phyloP scores from a whole-genome alignment of 2,329 filamentous ascomycete genomes.

The Colletotrichum graminicola region DNA sequence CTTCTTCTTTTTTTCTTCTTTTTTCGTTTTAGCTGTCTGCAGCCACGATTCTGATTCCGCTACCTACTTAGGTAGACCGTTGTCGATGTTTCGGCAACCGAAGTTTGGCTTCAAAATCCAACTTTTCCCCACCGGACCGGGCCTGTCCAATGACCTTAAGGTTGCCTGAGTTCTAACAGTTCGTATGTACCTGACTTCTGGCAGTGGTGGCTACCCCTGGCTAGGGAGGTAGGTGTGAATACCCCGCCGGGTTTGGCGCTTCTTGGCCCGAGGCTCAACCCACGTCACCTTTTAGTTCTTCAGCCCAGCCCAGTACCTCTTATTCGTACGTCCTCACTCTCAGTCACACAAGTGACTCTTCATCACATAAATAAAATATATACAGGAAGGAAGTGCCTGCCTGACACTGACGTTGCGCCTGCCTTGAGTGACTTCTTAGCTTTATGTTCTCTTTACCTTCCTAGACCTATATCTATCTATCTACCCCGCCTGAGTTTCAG shows the following conservation, averaged over 20 bases:
- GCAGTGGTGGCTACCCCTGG: background rate
- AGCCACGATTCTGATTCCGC: slow-evolving; percentile 17
- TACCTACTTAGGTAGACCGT: slow-evolving; percentile 11
- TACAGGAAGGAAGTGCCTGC: background rate
- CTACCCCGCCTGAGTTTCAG: background rate
- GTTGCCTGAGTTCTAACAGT: background rate
- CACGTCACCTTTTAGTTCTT: slow-evolving; percentile 2
- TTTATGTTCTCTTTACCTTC: slow-evolving; percentile 9
- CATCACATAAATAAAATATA: background rate
- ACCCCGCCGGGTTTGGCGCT: slow-evolving; percentile 3
- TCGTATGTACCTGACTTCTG: background rate
- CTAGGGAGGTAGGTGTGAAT: slow-evolving; percentile 2
- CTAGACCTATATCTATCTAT: slow-evolving; percentile 17
- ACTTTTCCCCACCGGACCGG: slow-evolving; percentile 22
- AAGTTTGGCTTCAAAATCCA: slow-evolving; percentile 4
- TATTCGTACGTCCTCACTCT: background rate
- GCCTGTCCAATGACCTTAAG: slow-evolving; percentile 13
- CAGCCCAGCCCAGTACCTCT: background rate
- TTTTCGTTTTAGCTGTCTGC: slow-evolving; percentile 3
- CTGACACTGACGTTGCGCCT: slow-evolving; percentile 14
- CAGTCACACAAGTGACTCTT: background rate
- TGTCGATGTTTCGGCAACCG: background rate
- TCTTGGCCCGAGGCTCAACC: background rate
- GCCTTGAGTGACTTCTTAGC: slow-evolving; percentile 22
- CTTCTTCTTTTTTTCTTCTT: background rate